Base-by-base conservation (phyloP, 345 rosid genomes). In the Angophora floribunda region DNA sequence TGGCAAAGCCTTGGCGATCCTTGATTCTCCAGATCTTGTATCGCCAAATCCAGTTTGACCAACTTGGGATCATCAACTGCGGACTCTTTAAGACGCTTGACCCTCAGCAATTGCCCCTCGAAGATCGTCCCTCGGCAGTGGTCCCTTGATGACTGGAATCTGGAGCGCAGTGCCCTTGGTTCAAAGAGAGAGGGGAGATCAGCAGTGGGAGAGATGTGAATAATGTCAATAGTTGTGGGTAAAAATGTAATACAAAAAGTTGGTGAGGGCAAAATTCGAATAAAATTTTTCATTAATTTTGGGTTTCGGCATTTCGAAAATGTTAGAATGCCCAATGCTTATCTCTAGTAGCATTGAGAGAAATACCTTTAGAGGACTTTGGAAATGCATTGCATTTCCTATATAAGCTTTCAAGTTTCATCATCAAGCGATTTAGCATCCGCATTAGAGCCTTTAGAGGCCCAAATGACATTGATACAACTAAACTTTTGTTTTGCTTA, bases 211-310 rank as follows among this genome's bases (percentile, higher is more conserved):
- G 70, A n/a, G 36, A 6, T 16, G 28, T 28, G 36, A n/a, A 63
- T 2, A 1, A n/a, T n/a, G 16, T 63, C 75, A 28, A 63, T 63
- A 63, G n/a, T 63, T 17, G 3, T 17, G 30, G 16, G 75, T n/a
- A 13, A 63, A n/a, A 63, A 63, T 7, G 36, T 9, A 15, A 63
- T 3, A 63, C 36, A 63, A n/a, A 63, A 13, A 13, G 9, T n/a
- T 63, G 5, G 75, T 28, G 75, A 13, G 75, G 75, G 75, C 1
- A 28, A n/a, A n/a, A 63, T 63, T 63, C 19, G 7, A n/a, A 13
- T n/a, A n/a, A 13, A 1, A 0, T 1, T 13, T 63, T n/a, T 63
- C 1, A 4, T 0, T 30, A 7, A 63, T n/a, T 63, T n/a, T 63
- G 36, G 19, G 75, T 36, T n/a, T 36, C 13, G n/a, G 36, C 32